Evolutionary conservation across 2,329 filamentous ascomycete genomes (phyloP).

Genomic region (Trichothecium sympodiale): DNA sequence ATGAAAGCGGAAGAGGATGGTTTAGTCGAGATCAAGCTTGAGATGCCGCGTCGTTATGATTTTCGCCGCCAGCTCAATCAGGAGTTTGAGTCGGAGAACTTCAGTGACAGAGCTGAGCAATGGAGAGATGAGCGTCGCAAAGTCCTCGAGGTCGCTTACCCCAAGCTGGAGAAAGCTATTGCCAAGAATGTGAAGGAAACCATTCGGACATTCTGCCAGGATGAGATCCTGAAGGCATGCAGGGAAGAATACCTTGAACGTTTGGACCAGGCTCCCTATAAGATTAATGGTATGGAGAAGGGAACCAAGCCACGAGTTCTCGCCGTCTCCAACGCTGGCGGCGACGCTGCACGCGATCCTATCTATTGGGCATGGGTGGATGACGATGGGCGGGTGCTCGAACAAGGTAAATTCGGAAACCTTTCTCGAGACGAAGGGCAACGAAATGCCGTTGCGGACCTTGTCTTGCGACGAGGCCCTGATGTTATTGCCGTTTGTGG

Average conservation of each 20-base stretch:
- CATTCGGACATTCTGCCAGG: constrained; percentile 86
- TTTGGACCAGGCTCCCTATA: constrained; percentile 91
- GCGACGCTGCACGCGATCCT: constrained; percentile 61
- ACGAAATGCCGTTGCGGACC: constrained; percentile 61
- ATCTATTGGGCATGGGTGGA: constrained; percentile 89
- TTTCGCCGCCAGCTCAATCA: constrained; percentile 68
- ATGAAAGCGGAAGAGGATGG: constrained; percentile 93
- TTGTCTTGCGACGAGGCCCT: constrained; percentile 69
- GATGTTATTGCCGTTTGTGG: constrained; percentile 88
- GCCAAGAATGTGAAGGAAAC: constrained; percentile 91
- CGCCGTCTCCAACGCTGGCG: constrained; percentile 75
- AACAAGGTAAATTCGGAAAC: constrained; percentile 79
- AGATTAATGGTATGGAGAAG: constrained; percentile 82
- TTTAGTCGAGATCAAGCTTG: constrained; percentile 73
- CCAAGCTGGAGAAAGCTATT: constrained; percentile 73
- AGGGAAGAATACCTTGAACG: constrained; percentile 82
- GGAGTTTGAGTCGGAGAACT: constrained; percentile 89
- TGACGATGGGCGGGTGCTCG: constrained; percentile 79
- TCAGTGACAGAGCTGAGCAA: constrained; percentile 84
- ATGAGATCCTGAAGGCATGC: constrained; percentile 77
- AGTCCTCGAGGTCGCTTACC: constrained; percentile 69
- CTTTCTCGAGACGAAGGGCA: constrained; percentile 59
- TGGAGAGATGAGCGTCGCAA: constrained; percentile 88
- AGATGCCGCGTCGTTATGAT: constrained; percentile 62
- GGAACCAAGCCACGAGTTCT: constrained; percentile 83